Evolutionary conservation across 805 yeast genomes (phyloP), one percentile per base, ranked within the genome.

Genomic region (Blastobotrys mokoenaii): DNA sequence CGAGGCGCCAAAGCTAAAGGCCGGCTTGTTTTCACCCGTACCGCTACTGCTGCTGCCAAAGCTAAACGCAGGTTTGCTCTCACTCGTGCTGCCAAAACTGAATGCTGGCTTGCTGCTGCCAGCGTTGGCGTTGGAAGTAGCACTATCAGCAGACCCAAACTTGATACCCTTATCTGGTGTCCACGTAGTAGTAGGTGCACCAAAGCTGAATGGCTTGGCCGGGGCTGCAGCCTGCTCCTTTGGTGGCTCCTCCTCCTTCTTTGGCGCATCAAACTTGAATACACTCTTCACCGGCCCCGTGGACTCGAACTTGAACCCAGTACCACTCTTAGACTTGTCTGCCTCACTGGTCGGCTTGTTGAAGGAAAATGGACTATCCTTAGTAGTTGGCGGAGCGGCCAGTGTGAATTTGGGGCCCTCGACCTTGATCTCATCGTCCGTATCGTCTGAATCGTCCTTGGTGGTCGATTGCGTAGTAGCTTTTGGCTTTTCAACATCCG

Each of bases 401-500:
- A 76, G 51, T 7, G 70, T 72, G 59, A 85, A 85, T 11, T 70
- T 63, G 16, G 95, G 94, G 1, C 94, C 42, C 61, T 84, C 76
- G 25, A 82, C 73, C 58, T 79, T 81, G 20, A 80, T 63, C 32
- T 79, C 84, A 16, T 79, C 78, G 30, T 79, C 84, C 38, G 76
- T 80, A 1, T 73, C 66, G 43, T 73, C 79, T 2, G 73, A 39
- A 22, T 55, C 55, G 27, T 22, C 27, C 27, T 22, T 22, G 27
- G 27, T 22, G 31, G 37, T 52, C 22, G 53, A 58, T 10, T 45
- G 54, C 11, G 53, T 57, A 39, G 55, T 42, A 14, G 53, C 46
- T 18, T 44, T 50, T 18, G 50, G 49, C 18, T 39, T 27, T 11
- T 39, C 15, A 15, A 15, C 15, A 6, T 18, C 41, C 15, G 6